phyloP scores from a whole-genome alignment of 768 basidiomycete species.

The Russula foetens region DNA sequence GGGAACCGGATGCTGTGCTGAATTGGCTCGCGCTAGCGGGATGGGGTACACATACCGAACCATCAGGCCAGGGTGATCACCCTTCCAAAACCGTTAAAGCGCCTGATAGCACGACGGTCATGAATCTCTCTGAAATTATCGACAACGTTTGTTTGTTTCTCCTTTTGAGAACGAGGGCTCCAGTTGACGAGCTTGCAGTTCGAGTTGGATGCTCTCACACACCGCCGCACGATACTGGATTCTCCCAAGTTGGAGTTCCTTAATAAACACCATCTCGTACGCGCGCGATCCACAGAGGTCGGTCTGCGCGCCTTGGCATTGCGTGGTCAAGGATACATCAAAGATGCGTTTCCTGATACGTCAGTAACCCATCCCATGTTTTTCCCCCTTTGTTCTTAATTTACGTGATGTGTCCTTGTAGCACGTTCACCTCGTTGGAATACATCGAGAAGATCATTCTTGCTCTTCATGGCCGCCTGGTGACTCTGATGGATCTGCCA shows the following conservation, averaged over 20 bases:
- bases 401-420: neutral
- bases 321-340: conserved; percentile 45
- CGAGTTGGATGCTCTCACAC: conserved; percentile 66
- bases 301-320: conserved; percentile 47
- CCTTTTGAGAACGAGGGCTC: neutral
- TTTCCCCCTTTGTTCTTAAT: neutral
- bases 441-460: conserved; percentile 14
- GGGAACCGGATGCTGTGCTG: conserved; percentile 81
- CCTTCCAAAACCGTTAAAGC: conserved; percentile 28
- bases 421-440: neutral
- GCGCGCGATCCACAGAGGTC: conserved; percentile 39
- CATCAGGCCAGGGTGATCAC: conserved; percentile 24
- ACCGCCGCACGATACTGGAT: conserved; percentile 78
- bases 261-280: conserved; percentile 79
- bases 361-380: conserved; percentile 23
- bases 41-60: conserved; percentile 59
- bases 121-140: conserved; percentile 59
- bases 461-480: conserved; percentile 55
- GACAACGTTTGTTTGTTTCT: conserved; percentile 36
- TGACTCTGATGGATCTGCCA: conserved; percentile 65
- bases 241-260: conserved; percentile 73
- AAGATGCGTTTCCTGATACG: conserved; percentile 53
- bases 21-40: conserved; percentile 96
- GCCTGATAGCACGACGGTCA: conserved; percentile 58
- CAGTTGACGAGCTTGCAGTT: conserved; percentile 41